Evolutionary conservation across 179 eudicot genomes (phyloP).

Genomic region (Spergularia azorica): DNA sequence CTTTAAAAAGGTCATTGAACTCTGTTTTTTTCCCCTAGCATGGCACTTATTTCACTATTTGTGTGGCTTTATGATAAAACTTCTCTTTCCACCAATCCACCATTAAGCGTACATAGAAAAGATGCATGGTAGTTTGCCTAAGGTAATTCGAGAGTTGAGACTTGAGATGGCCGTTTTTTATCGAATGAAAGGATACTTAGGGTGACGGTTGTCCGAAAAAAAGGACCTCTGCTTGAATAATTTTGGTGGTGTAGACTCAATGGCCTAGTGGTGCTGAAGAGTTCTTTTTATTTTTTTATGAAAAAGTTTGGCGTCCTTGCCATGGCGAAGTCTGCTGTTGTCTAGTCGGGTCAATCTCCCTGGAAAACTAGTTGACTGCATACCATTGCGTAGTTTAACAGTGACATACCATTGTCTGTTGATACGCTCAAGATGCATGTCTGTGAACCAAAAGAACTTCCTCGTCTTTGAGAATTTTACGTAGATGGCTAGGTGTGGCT

Average conservation of each 20-base stretch:
- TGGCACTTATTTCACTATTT: too few species aligned
- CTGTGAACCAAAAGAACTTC: neutral
- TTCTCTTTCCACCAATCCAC: neutral
- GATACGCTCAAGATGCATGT: neutral
- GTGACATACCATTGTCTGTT: neutral
- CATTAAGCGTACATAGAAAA: conserved; percentile 3
- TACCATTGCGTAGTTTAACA: too few species aligned
- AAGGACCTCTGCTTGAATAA: neutral
- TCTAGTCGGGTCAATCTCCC: too few species aligned
- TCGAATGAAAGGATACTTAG: too few species aligned
- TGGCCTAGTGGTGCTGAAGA: neutral
- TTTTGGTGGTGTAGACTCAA: neutral
- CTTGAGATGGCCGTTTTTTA: neutral
- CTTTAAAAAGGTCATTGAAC: too few species aligned
- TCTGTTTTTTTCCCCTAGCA: too few species aligned
- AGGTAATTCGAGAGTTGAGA: neutral
- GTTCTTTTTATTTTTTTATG: neutral
- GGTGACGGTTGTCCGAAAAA: neutral
- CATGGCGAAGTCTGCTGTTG: too few species aligned
- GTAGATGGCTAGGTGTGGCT: neutral
- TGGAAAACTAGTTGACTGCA: too few species aligned
- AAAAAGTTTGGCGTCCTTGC: too few species aligned
- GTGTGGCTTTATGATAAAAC: neutral
- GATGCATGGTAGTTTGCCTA: neutral
- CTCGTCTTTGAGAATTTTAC: neutral